A percentile compares a stretch with the other conserved stretches of the same genome.
Conservation (phyloP, 768 basidiomycete genomes). For the Boletus rex-veris region DNA sequence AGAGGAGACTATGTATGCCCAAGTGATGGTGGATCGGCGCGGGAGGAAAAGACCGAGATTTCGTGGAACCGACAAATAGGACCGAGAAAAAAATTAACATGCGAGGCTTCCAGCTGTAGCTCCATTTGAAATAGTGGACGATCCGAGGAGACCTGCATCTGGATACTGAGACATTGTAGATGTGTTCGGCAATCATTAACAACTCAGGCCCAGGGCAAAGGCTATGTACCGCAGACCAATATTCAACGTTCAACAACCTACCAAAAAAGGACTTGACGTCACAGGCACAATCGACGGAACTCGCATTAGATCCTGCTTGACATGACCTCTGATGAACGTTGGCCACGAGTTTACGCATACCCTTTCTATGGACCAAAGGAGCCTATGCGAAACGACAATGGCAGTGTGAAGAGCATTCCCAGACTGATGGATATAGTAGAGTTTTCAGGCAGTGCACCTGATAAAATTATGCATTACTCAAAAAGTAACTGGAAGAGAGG, state of each 20-base stretch:
- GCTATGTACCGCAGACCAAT: background rate
- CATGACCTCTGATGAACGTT: background rate
- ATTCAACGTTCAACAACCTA: background rate
- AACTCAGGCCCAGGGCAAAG: no score
- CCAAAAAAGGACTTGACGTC: constrained; percentile 8
- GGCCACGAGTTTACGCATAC: background rate
- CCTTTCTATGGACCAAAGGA: background rate
- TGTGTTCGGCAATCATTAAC: no score
- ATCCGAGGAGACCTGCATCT: background rate
- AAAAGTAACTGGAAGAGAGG: constrained; percentile 1
- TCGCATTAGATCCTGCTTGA: background rate
- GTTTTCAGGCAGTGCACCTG: background rate
- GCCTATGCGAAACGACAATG: background rate
- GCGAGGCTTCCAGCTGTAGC: background rate
- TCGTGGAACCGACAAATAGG: background rate
- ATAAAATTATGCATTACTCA: background rate
- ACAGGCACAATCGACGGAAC: constrained; percentile 1
- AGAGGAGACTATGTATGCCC: background rate
- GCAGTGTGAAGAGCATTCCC: background rate
- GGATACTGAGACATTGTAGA: background rate
- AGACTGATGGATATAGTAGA: background rate
- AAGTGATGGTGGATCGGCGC: background rate
- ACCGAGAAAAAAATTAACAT: background rate
- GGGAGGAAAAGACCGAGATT: background rate
- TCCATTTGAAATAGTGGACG: background rate